Evolutionary conservation across 2,329 filamentous ascomycete species (phyloP).

Genomic region (Ophiostoma triangulosporum): DNA sequence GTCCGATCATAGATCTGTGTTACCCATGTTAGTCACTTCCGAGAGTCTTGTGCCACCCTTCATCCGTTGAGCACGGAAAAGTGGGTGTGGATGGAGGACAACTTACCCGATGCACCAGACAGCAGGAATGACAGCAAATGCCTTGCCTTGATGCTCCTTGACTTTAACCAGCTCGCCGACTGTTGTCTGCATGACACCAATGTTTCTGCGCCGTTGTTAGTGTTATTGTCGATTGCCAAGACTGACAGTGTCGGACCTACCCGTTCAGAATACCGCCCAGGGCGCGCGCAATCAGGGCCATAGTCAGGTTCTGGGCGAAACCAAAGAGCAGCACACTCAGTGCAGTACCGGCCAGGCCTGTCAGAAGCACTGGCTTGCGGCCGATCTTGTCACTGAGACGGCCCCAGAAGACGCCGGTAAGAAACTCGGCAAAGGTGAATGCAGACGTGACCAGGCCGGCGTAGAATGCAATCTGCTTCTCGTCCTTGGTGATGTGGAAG

Average conservation of each 20-base stretch:
- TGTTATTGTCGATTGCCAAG: slow-evolving; percentile 12
- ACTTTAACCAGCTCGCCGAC: slow-evolving; percentile 87
- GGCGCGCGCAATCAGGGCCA: slow-evolving; percentile 76
- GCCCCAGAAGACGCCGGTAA: slow-evolving; percentile 86
- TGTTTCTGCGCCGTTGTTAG: slow-evolving; percentile 46
- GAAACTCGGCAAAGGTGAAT: slow-evolving; percentile 92
- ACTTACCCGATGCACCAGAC: slow-evolving; percentile 87
- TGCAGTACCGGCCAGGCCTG: slow-evolving; percentile 80
- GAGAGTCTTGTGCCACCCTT: not conserved
- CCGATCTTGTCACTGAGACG: slow-evolving; percentile 82
- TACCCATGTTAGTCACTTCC: not conserved
- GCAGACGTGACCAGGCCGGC: slow-evolving; percentile 92
- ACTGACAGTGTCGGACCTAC: slow-evolving; percentile 32
- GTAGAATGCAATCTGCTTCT: slow-evolving; percentile 75
- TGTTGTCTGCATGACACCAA: slow-evolving; percentile 88
- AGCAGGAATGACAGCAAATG: slow-evolving; percentile 95
- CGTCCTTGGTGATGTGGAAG: slow-evolving; percentile 70
- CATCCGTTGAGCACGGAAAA: not conserved
- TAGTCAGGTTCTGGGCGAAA: slow-evolving; percentile 67
- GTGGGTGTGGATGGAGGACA: not conserved
- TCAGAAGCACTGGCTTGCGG: slow-evolving; percentile 81
- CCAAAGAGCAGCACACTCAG: slow-evolving; percentile 89
- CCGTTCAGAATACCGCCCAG: slow-evolving; percentile 87
- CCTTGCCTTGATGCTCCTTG: slow-evolving; percentile 86
- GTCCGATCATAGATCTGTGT: slow-evolving; percentile 72